Conservation (phyloP, 2,329 filamentous ascomycete species). For the Colletotrichum scovillei region DNA sequence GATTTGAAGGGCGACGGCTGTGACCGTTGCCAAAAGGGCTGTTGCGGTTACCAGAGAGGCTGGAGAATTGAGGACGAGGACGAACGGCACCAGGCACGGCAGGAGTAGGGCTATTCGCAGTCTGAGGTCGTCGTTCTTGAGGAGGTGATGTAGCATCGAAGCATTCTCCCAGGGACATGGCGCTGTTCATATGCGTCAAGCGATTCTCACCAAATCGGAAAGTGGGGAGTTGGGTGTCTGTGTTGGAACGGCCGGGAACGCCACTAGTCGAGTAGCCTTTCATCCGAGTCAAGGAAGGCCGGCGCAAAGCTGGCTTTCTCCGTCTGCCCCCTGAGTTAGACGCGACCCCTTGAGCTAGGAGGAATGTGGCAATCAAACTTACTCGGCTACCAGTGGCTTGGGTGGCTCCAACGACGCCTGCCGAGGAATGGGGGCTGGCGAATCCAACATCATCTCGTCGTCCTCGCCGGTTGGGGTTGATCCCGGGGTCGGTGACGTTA, state of each 20-base stretch:
- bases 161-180: conserved; percentile 81
- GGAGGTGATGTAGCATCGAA: conserved; percentile 81
- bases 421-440: conserved; percentile 62
- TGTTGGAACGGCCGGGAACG: conserved; percentile 68
- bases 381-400: conserved; percentile 64
- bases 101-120: conserved; percentile 68
- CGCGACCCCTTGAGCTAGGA: conserved; percentile 26
- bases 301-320: conserved; percentile 74
- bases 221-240: conserved; percentile 74
- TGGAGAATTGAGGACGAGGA: conserved; percentile 73
- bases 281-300: conserved; percentile 79
- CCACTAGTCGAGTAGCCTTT: conserved; percentile 80
- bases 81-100: conserved; percentile 70
- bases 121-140: conserved; percentile 72
- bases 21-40: conserved; percentile 81
- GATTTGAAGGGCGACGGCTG: conserved; percentile 78
- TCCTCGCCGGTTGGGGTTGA: conserved; percentile 56
- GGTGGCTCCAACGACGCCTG: conserved; percentile 60
- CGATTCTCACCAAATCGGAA: conserved; percentile 73
- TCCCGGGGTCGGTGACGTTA: conserved; percentile 79
- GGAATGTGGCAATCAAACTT: conserved; percentile 46
- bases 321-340: conserved; percentile 57
- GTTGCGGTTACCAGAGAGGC: conserved; percentile 70
- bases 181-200: conserved; percentile 51
- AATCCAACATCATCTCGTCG: conserved; percentile 67